Evolutionary conservation across 495 filamentous ascomycete species (phyloP), one percentile per base, ranked within the genome.

Genomic region (Lasiosphaeria hispida): DNA sequence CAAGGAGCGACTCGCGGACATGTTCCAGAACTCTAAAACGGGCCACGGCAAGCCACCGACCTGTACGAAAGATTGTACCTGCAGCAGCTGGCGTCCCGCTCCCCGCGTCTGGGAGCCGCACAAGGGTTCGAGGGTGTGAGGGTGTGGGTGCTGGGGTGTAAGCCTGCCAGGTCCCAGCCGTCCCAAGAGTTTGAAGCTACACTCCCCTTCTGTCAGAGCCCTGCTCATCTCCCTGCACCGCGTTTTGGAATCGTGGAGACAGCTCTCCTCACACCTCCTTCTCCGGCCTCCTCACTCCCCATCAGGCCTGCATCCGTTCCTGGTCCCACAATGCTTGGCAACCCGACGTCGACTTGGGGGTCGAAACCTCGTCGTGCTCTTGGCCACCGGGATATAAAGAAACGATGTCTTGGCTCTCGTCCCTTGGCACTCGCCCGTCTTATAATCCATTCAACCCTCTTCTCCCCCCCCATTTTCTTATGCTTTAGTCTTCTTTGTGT

Each of bases 171-270:
- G 23, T 23, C 50, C 56, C 50, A 51, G 56, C 40, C 34, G 41
- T 37, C 53, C 62, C 39, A 45, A 52, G 62, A 30, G 23, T 67
- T 58, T 61, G 63, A 63, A 43, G 57, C 58, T 64, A 63, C 30
- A 52, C 55, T 57, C 42, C 57, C 53, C 36, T 67, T 62, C 64
- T 63, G 60, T 69, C 63, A 72, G 68, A 67, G 56, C 68, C 69
- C 68, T 61, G 60, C 61, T 13, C 53, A 42, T 57, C 48, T 58
- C 53, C 69, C 66, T 71, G 69, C 67, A 63, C 60, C 64, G 63
- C 60, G 76, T 77, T 77, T 76, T 76, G 73, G 63, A 69, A 71
- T 68, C 71, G 72, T 75, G 73, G 75, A 70, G 75, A 48, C 51
- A 61, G 38, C 48, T 40, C 41, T 53, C 55, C 48, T 53, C 48